A percentile compares a stretch with the other conserved stretches of the same genome.
These are phyloP conservation scores for Quercus phellos DNA, from an alignment of 331 rosid genomes.

Conservation along the genomic window DNA sequence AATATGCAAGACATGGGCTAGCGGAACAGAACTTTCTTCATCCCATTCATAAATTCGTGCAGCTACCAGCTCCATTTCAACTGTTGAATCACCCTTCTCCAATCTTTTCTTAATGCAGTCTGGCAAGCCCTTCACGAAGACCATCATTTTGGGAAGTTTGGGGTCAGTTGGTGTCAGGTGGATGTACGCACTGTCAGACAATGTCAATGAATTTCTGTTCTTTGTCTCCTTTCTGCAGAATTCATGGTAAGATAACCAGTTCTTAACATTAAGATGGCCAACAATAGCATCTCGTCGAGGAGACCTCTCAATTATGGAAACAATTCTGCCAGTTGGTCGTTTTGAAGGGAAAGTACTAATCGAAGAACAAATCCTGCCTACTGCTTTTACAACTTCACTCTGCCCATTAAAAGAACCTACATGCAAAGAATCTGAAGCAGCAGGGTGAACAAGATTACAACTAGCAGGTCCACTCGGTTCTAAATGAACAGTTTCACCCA, in stretches of 20 bases:
- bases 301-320: constrained; percentile 69
- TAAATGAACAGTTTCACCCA: constrained; percentile 26
- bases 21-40: constrained; percentile 56
- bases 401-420: constrained; percentile 34
- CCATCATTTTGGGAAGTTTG: constrained; percentile 54
- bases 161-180: constrained; percentile 64
- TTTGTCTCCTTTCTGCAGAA: constrained; percentile 33
- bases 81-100: constrained; percentile 46
- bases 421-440: constrained; percentile 26
- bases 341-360: constrained; percentile 62
- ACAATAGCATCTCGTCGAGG: constrained; percentile 57
- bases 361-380: constrained; percentile 47
- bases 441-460: constrained; percentile 16
- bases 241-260: constrained; percentile 38
- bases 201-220: constrained; percentile 26
- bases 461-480: constrained; percentile 26
- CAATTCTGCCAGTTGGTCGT: constrained; percentile 82
- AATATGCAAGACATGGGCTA: constrained; percentile 46
- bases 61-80: constrained; percentile 67
- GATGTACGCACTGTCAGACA: constrained; percentile 42
- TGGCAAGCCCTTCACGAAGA: constrained; percentile 53
- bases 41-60: constrained; percentile 61
- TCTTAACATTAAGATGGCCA: constrained; percentile 58
- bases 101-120: constrained; percentile 48
- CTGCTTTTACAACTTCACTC: constrained; percentile 34